phyloP scores from a whole-genome alignment of 2,329 filamentous ascomycete species.

The Penicillium sp. region DNA sequence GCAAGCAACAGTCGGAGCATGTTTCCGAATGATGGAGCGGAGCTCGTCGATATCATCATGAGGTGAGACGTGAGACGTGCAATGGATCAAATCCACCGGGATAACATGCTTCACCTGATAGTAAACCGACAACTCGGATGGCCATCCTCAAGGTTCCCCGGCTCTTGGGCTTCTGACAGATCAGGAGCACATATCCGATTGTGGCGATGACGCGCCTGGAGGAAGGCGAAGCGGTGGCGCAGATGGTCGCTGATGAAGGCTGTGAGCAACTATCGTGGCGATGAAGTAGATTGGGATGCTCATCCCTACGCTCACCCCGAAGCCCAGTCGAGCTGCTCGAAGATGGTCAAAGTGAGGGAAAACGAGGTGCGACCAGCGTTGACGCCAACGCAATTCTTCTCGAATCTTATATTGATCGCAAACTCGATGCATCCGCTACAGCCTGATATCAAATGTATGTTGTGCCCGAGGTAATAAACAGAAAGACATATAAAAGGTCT shows the following conservation, averaged over 20 bases:
- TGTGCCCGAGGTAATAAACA: neutral
- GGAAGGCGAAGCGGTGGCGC: constrained; percentile 54
- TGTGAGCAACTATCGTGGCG: constrained; percentile 57
- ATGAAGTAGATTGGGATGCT: constrained; percentile 58
- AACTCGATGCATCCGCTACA: too few relatives aligned
- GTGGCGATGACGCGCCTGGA: constrained; percentile 50
- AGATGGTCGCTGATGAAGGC: constrained; percentile 52
- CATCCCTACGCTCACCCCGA: constrained; percentile 49
- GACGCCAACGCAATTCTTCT: constrained; percentile 63
- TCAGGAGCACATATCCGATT: constrained; percentile 56
- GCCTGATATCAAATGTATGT: too few relatives aligned
- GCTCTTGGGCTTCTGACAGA: constrained; percentile 46
- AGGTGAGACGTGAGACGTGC: too few relatives aligned
- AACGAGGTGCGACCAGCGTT: constrained; percentile 48
- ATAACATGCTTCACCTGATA: too few relatives aligned
- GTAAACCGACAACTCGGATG: constrained; percentile 42
- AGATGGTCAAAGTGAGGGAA: constrained; percentile 45
- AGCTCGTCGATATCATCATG: too few relatives aligned
- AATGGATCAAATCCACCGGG: too few relatives aligned
- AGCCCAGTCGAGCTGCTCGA: constrained; percentile 54
- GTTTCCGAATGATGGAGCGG: too few relatives aligned
- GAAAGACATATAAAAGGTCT: too few relatives aligned
- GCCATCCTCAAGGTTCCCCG: constrained; percentile 41
- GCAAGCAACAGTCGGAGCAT: too few relatives aligned
- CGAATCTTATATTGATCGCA: constrained; percentile 38